A percentile compares a stretch with the other conserved stretches of the same genome.
phyloP scores from a whole-genome alignment of 768 basidiomycete genomes.

The Leccinum broughii region DNA sequence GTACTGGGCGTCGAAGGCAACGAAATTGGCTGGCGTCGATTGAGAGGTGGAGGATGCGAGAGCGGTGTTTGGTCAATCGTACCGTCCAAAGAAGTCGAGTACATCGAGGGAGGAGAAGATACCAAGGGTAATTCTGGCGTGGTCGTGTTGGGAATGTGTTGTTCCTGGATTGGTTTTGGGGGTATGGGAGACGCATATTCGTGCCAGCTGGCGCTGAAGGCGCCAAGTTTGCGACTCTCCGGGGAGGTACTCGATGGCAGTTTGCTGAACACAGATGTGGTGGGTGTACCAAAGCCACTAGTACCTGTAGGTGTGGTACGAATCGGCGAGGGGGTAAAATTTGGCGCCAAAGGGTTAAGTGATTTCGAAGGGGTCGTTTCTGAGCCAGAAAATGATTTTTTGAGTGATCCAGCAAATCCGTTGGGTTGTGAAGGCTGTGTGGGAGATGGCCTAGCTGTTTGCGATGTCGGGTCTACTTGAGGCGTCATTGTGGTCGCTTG shows the following conservation, averaged over 20 bases:
- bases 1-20: constrained; percentile 35
- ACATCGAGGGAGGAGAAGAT: constrained; percentile 19
- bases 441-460: not conserved
- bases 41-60: constrained; percentile 30
- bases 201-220: not conserved
- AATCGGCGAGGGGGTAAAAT: constrained; percentile 14
- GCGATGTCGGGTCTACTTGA: constrained; percentile 1
- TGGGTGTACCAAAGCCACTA: not conserved
- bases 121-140: constrained; percentile 6
- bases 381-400: constrained; percentile 1
- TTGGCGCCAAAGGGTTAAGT: constrained; percentile 23
- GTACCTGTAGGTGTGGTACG: not conserved
- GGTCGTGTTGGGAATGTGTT: not conserved
- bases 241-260: not conserved
- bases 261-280: not conserved
- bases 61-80: constrained; percentile 13
- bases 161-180: not conserved
- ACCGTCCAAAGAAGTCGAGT: constrained; percentile 7
- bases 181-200: not conserved
- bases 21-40: constrained; percentile 33
- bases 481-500: not conserved
- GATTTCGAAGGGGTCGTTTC: constrained; percentile 9
- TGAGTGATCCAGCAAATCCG: not conserved
- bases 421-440: constrained; percentile 3
- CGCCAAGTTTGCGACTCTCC: not conserved